Conservation (phyloP, 139 green algal genomes). For the Coccomyxa sp. region DNA sequence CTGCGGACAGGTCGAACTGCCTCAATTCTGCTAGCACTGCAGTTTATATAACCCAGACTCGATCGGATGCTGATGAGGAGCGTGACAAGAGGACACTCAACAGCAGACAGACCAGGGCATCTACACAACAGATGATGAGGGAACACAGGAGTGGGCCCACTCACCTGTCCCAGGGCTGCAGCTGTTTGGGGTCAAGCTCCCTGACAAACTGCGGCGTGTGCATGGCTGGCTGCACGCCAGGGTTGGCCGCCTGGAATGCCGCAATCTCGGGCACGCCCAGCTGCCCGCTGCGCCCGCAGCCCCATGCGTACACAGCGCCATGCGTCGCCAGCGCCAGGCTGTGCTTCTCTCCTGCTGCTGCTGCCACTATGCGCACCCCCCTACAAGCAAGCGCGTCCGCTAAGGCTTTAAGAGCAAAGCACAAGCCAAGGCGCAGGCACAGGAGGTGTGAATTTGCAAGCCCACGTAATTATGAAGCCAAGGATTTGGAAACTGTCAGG, state of each 20-base stretch:
- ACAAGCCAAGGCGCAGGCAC: too few relatives aligned
- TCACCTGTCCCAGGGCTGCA: background rate
- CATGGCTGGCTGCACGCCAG: conserved; percentile 20
- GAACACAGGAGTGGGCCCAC: too few relatives aligned
- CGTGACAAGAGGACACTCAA: too few relatives aligned
- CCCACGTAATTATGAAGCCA: too few relatives aligned
- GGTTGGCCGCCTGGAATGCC: background rate
- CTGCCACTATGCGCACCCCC: conserved; percentile 25
- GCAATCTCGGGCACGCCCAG: background rate
- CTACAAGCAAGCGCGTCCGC: background rate
- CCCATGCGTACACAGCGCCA: background rate
- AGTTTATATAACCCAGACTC: too few relatives aligned
- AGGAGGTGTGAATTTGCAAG: too few relatives aligned
- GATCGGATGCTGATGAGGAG: too few relatives aligned
- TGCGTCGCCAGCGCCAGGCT: conserved; percentile 4
- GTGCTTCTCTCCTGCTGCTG: background rate
- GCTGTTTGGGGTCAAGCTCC: background rate
- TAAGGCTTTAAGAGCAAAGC: too few relatives aligned
- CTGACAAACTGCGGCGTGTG: conserved; percentile 40
- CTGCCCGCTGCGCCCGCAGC: background rate
- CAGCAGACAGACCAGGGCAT: too few relatives aligned
- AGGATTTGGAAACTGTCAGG: background rate
- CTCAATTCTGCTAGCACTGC: too few relatives aligned
- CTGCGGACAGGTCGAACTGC: conserved; percentile 39
- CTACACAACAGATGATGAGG: too few relatives aligned